Conservation (phyloP, 306 rosid genomes). For the Medicago lupulina region DNA sequence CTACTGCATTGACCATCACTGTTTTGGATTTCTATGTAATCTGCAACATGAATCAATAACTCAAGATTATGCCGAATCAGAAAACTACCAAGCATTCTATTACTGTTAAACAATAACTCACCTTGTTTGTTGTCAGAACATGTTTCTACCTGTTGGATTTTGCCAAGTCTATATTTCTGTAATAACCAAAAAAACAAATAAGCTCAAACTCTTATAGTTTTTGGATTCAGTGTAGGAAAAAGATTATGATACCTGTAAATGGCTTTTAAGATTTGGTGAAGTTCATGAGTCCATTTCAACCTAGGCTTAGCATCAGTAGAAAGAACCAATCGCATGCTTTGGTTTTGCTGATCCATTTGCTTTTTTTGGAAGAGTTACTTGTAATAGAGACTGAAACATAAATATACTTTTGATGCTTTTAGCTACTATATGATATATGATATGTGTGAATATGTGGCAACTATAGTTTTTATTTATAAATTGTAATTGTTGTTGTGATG, state of each 20-base stretch:
- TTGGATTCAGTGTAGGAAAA: too few species aligned
- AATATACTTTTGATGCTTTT: too few species aligned
- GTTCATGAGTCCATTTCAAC: too few species aligned
- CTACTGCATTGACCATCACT: conserved; percentile 51
- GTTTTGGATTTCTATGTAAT: conserved; percentile 56
- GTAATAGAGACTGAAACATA: too few species aligned
- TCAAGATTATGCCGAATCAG: conserved; percentile 23
- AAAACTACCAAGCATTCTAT: conserved; percentile 32
- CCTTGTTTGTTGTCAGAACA: conserved; percentile 69
- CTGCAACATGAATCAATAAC: conserved; percentile 48
- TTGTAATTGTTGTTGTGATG: conserved; percentile 56
- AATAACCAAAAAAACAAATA: conserved; percentile 32
- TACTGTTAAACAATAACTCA: conserved; percentile 34
- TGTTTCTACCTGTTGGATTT: conserved; percentile 63
- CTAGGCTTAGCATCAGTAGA: too few species aligned
- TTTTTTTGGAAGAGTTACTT: too few species aligned
- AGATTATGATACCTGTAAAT: too few species aligned
- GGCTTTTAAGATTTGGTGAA: too few species aligned
- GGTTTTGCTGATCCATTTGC: too few species aligned
- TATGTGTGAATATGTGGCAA: conserved; percentile 53
- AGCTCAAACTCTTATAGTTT: conserved; percentile 39
- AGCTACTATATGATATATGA: conserved; percentile 26
- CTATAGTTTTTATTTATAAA: conserved; percentile 53
- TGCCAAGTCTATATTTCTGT: conserved; percentile 90
- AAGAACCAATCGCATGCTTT: too few species aligned